Evolutionary conservation across 306 rosid genomes (phyloP).

Genomic region (Rubus parviflorus): DNA sequence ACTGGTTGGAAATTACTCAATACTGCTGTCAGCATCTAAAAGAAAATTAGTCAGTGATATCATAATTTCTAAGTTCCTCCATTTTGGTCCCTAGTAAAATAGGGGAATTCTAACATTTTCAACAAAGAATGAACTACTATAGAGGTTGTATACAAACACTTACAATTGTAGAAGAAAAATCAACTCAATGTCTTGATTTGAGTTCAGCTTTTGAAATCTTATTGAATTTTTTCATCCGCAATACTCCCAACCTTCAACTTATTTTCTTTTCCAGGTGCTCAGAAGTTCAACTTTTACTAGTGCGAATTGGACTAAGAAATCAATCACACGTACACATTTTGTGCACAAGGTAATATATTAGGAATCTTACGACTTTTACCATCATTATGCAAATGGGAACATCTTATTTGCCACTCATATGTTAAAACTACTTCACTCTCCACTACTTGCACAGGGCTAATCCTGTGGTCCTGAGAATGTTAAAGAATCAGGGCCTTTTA

Average conservation of each 20-base stretch:
- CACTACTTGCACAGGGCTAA: constrained; percentile 32
- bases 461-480: constrained; percentile 13
- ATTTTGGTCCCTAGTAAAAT: background rate
- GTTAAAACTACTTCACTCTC: constrained; percentile 46
- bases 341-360: constrained; percentile 31
- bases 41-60: background rate
- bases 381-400: constrained; percentile 39
- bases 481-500: constrained; percentile 1
- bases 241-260: background rate
- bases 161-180: background rate
- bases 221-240: background rate
- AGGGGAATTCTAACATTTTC: background rate
- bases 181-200: background rate
- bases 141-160: background rate
- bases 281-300: constrained; percentile 18
- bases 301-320: constrained; percentile 13
- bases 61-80: background rate
- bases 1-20: too few species aligned
- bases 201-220: background rate
- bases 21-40: background rate
- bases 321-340: constrained; percentile 5
- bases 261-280: constrained; percentile 4
- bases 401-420: constrained; percentile 28
- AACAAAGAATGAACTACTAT: background rate
- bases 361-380: constrained; percentile 27